Evolutionary conservation across 176 grass and related monocot species (phyloP), one percentile per base, ranked within the genome.

Genomic region (Aegilops longissima): DNA sequence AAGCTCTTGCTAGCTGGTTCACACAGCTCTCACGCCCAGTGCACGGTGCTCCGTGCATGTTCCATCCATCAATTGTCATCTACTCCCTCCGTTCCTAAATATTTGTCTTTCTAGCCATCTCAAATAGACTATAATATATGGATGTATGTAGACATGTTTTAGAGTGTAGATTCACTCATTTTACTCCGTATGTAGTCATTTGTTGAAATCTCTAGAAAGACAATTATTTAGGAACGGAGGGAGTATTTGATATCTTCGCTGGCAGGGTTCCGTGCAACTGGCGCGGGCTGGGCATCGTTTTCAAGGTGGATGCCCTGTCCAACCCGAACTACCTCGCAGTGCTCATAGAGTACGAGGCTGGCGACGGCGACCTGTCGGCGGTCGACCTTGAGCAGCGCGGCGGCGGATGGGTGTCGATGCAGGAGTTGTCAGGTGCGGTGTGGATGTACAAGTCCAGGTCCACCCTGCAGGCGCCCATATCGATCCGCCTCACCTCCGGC

Each of bases 211-310:
- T 25, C 25, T 25, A 25, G 25, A 25, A 25, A 25, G 25, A 25
- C 25, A 25, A 25, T 25, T 25, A 25, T 25, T 25, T 25, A 25
- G 25, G 25, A 25, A 25, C 25, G 25, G 25, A 25, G 25, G 25
- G 25, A 25, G 25, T 25, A 12, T 27, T 78, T 20, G 42, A 1
- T 45, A 84, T 73, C 66, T 9, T 86, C 36, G n/a, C 67, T 65
- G 51, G 79, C 74, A 97, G 95, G 38, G 92, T 94, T 36, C 86
- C 83, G 78, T 97, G 95, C 90, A 81, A 83, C 40, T 97, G 92
- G 69, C 84, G 20, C 1, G 95, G 95, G 61, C 9, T 80, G 58
- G 77, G 91, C 76, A 68, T 97, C 5, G 73, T 94, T 58, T 54
- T 54, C 51, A 54, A 54, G 51, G 51, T 54, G 51, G 51, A 54